Evolutionary conservation across 768 basidiomycete genomes (phyloP).

Genomic region (Pleurotus djamor): DNA sequence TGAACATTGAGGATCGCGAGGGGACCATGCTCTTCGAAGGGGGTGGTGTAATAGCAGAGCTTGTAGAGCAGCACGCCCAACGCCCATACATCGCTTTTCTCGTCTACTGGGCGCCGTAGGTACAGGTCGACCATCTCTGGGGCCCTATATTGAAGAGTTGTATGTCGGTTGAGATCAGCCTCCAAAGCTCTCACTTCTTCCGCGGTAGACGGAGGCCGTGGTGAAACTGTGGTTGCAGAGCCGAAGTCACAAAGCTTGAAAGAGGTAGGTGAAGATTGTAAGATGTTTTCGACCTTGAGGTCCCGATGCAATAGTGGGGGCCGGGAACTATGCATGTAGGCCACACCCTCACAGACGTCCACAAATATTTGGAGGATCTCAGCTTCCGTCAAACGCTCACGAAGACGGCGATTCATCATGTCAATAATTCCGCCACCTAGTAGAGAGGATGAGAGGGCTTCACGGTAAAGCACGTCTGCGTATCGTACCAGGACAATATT

Average conservation of each 20-base stretch:
- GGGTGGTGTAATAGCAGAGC: slow-evolving; percentile 98
- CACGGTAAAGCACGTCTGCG: background rate
- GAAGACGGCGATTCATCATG: slow-evolving; percentile 97
- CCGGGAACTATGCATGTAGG: slow-evolving; percentile 91
- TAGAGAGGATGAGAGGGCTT: slow-evolving; percentile 13
- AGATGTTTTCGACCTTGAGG: slow-evolving; percentile 98
- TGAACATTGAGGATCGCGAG: slow-evolving; percentile 96
- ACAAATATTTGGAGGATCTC: slow-evolving; percentile 98
- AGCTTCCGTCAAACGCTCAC: slow-evolving; percentile 91
- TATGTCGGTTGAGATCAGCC: slow-evolving; percentile 90
- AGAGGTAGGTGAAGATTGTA: slow-evolving; percentile 78
- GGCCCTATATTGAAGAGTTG: slow-evolving; percentile 96
- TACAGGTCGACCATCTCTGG: slow-evolving; percentile 98
- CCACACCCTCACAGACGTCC: slow-evolving; percentile 96
- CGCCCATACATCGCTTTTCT: slow-evolving; percentile 98
- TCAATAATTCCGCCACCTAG: slow-evolving; percentile 97
- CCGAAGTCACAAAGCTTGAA: slow-evolving; percentile 99
- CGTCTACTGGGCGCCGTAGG: slow-evolving; percentile 79
- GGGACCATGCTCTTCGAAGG: slow-evolving; percentile 97
- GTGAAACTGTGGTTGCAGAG: slow-evolving; percentile 75
- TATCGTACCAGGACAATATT: slow-evolving; percentile 83
- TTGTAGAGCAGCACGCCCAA: slow-evolving; percentile 96
- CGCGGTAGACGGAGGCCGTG: slow-evolving; percentile 69
- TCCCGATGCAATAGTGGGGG: slow-evolving; percentile 94
- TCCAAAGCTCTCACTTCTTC: slow-evolving; percentile 88